Evolutionary conservation across 768 basidiomycete species (phyloP), one percentile per base, ranked within the genome.

Genomic region (Pulveroboletus sp.): DNA sequence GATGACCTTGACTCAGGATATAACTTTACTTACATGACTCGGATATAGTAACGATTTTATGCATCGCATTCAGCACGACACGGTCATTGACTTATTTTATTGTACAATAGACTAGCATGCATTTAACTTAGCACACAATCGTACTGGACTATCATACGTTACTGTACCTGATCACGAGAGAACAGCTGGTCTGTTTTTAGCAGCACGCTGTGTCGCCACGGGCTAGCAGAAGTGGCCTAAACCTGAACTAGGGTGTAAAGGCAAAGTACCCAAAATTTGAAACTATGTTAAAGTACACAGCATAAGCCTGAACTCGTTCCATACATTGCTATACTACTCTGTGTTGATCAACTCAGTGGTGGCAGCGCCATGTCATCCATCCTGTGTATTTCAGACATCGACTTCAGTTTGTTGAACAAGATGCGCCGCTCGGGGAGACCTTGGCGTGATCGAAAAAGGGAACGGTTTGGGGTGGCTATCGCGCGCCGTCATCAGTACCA

Each of bases 111-210:
- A 41, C 32, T 46, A 39, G 29, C 49, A 40, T 42, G 23, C 50
- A 57, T 29, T 43, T 57, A 61, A 49, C 50, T 47, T 61, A 64
- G 40, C 47, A 40, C 56, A 62, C 50, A 47, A 20, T 33, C 48
- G 46, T 61, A 59, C 45, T 48, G 46, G 31, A 55, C 29, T 17
- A 47, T 45, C 32, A 33, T 42, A 24, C 52, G 53, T 61, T 29
- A 29, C 27, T 29, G 27, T 29, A 55, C 46, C 45, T 37, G 45
- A 43, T 31, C 45, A 41, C 36, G 10, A 2, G 10, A 16, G 19
- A 39, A 40, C 50, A 60, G 63, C 63, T 33, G 51, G 63, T 48
- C 56, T 57, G 58, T 47, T 27, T 23, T 42, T 45, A 25, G 20
- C 27, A 34, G 32, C 16, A 23, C 17, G 32, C 27, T 13, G 35